Base-by-base conservation (phyloP, 1,139 yeast genomes). In the Pichia kudriavzevii region DNA sequence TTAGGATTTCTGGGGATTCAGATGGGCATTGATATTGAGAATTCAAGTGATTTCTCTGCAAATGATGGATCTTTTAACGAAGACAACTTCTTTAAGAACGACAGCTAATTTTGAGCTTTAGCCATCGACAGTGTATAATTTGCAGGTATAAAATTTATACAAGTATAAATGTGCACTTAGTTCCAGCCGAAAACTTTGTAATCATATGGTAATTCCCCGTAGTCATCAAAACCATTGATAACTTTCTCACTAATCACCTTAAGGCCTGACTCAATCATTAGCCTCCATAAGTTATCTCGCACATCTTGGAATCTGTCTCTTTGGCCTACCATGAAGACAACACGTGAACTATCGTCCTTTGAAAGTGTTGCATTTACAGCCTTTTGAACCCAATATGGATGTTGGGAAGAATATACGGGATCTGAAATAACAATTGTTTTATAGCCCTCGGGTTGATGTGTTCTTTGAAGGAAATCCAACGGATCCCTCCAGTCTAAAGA, bases 351-450 rank as follows among this genome's bases (percentile, higher is more conserved):
- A 1, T 42, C 34, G 2, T 42, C 38, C 4, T 49, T 49, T n/a
- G 67, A 53, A 36, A 78, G 63, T 30, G 71, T 66, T 31, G 50
- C 45, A 5, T 53, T 48, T 3, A 85, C 61, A 66, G 82, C 77
- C 33, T 71, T 57, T 4, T 71, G 69, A 1, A 91, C 75, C 75
- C 83, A 72, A 20, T 57, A 56, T 0, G 97, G 96, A 52, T 91
- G 97, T 23, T 74, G 68, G 1, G 79, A 61, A 0, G 95, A 82
- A 56, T 91, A 91, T 1, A 88, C 75, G 0, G 96, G 95, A 56
- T 91, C 98, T 22, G 95, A 80, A 5, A 84, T 60, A 1, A 91
- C 60, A 4, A 88, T 64, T 0, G 85, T 72, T 29, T 70, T 67
- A 53, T 71, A 84, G 8, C 50, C 40, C 4, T 27, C 23, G 8